phyloP scores from a whole-genome alignment of 2,329 filamentous ascomycete species.

The Colletotrichum orbiculare region DNA sequence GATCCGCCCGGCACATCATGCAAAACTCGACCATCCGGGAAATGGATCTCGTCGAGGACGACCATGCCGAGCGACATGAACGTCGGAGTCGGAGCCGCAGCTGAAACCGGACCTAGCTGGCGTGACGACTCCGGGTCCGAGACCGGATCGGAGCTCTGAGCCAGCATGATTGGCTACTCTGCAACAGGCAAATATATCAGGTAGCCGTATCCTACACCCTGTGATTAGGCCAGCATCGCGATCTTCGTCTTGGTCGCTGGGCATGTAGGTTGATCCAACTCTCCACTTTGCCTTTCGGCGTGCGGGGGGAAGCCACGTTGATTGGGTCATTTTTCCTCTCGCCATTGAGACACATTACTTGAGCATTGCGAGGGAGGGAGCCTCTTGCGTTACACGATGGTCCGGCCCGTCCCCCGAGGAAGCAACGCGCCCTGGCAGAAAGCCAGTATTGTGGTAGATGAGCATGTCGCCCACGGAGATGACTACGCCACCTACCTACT shows the following conservation, averaged over 20 bases:
- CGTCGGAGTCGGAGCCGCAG: conserved; percentile 10
- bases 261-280: background rate
- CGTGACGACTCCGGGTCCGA: background rate
- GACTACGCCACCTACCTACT: too few species aligned
- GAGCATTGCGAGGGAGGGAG: background rate
- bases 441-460: too few species aligned
- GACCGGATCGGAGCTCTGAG: background rate
- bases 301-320: conserved; percentile 1
- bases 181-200: too few species aligned
- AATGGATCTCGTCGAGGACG: conserved; percentile 28
- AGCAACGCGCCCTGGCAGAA: too few species aligned
- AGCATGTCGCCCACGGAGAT: too few species aligned
- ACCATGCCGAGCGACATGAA: conserved; percentile 34
- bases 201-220: too few species aligned
- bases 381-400: background rate
- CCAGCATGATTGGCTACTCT: too few species aligned
- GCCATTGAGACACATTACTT: background rate
- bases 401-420: conserved; percentile 12
- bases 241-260: background rate
- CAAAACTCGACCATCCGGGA: conserved; percentile 19
- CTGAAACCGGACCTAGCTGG: too few species aligned
- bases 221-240: too few species aligned
- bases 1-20: conserved; percentile 24
- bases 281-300: background rate
- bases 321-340: background rate